phyloP scores from a whole-genome alignment of 257 asterid species.

The Solanum gracilifrons region DNA sequence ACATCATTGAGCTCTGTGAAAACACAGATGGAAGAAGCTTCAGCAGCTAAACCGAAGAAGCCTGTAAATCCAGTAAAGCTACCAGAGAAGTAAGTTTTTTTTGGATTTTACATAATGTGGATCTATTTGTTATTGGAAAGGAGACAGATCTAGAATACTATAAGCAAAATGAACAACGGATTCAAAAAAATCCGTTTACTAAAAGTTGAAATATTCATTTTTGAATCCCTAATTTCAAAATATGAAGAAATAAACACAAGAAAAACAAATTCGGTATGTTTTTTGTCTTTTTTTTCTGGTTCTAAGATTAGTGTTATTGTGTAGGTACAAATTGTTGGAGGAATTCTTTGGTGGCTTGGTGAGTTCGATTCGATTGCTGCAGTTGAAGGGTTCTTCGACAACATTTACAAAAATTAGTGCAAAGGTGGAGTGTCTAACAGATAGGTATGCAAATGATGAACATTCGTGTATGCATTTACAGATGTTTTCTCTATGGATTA shows the following conservation, averaged over 20 bases:
- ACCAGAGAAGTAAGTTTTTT: not conserved
- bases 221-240: not conserved
- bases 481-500: not conserved
- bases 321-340: conserved; percentile 67
- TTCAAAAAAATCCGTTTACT: not conserved
- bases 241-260: not conserved
- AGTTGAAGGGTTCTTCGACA: conserved; percentile 37
- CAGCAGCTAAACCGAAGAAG: conserved; percentile 18
- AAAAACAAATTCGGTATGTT: not conserved
- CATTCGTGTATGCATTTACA: not conserved
- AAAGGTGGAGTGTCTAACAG: conserved; percentile 53
- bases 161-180: not conserved
- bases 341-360: conserved; percentile 63
- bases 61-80: not conserved
- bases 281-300: not conserved
- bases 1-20: not conserved
- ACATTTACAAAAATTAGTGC: conserved; percentile 51
- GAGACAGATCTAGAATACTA: not conserved
- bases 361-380: conserved; percentile 62
- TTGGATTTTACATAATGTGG: not conserved
- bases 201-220: not conserved
- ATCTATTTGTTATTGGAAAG: not conserved
- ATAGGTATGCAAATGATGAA: conserved; percentile 35
- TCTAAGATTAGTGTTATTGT: conserved; percentile 1
- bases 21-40: not conserved